Base-by-base conservation (phyloP, 129 eudicot species). In the Pulicaria dysenterica region DNA sequence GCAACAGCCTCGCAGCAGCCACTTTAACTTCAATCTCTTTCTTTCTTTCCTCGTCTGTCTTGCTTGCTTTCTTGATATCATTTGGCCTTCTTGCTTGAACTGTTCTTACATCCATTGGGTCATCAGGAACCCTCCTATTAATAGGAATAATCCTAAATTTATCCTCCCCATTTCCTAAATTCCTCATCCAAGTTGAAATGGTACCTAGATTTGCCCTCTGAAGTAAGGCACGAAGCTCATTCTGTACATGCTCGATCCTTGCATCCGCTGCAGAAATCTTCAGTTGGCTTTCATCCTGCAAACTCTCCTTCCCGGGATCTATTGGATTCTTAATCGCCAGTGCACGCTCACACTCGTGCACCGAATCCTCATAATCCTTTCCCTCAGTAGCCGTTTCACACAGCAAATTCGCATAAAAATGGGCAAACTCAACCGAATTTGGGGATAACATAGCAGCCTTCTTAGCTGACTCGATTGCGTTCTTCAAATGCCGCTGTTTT, bases 21-120 rank as follows among this genome's bases (percentile, higher is more conserved):
- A 92, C 98, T 54, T 90, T 84, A n/a, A 92, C 98, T 67, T 92
- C 98, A 77, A 92, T 87, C 84, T 92, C 96, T 64, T 89, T 87
- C 80, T 95, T 87, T 58, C 95, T 79, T 77, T 92, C 96, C 75
- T 89, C 96, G 4, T 73, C 78, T 0, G 98, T 92, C 85, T 92
- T 95, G 15, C 80, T 87, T 3, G 86, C 99, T 83, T 95, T 95
- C 85, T 91, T 95, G 51, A 95, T 86, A 75, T 94, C 99, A 81
- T 94, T 94, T 2, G 93, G 91, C 79, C 93, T 76, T 73, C 86
- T 73, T n/a, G 81, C 75, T 82, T 87, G 96, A 69, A 78, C 88
- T 50, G 66, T 70, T 57, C 83, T 84, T 57, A 83, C 24, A 81
- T 95, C 99, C 99, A 95, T 84, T 14, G 99, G 99, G 68, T 94